Conservation (phyloP, 1,284 basidiomycete species). For the Wallemia hederae region DNA sequence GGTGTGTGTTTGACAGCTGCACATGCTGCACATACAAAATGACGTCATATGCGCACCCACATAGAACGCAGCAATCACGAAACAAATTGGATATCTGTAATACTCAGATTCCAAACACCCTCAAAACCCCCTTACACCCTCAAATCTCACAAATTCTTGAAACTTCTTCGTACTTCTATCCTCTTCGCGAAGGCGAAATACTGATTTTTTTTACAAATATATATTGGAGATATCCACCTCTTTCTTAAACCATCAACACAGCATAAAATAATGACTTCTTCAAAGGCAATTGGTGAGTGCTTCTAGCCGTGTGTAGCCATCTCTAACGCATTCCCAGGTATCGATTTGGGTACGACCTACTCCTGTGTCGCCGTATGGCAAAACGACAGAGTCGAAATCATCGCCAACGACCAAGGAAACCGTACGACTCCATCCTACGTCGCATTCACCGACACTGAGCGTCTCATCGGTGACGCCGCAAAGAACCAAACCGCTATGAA, state of each 20-base stretch:
- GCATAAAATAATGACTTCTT: background rate
- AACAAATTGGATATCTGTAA: no score
- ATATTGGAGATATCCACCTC: no score
- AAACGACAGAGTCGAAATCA: constrained; percentile 94
- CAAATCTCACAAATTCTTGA: no score
- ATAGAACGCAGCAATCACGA: no score
- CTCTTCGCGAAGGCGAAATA: no score
- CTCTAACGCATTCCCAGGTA: background rate
- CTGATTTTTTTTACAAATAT: no score
- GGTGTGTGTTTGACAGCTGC: no score
- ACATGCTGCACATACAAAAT: no score
- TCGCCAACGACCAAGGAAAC: constrained; percentile 93
- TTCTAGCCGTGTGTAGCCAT: background rate
- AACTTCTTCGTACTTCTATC: no score
- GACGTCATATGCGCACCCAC: no score
- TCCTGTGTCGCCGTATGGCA: constrained; percentile 80
- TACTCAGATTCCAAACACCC: no score
- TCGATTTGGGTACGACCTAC: background rate
- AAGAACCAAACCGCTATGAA: constrained; percentile 84
- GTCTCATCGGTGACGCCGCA: constrained; percentile 80
- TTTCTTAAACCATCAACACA: background rate
- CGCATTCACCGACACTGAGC: constrained; percentile 72
- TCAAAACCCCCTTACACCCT: no score
- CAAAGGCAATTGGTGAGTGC: background rate
- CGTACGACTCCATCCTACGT: constrained; percentile 85